Conservation (phyloP, 176 grass and related monocot genomes). For the Phragmites australis region DNA sequence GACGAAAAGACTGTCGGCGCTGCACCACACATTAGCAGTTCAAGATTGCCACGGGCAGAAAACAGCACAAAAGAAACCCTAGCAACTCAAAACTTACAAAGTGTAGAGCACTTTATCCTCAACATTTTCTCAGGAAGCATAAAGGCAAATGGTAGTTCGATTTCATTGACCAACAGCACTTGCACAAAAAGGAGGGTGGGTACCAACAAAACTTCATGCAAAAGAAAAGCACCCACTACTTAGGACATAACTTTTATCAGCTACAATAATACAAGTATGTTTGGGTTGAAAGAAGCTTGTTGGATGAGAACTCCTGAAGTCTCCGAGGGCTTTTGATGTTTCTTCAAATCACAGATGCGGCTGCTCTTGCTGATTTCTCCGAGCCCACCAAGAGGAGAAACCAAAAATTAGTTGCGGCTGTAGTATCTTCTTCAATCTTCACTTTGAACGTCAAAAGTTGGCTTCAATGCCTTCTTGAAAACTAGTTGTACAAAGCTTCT, state of each 20-base stretch:
- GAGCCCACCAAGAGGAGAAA: not conserved
- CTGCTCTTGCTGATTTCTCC: slow-evolving; percentile 3
- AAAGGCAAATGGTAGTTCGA: not conserved
- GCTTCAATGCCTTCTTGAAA: not conserved
- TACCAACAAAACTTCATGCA: slow-evolving; percentile 17
- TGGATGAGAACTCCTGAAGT: not conserved
- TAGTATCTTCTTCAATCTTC: slow-evolving; percentile 3
- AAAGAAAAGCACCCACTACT: slow-evolving; percentile 5
- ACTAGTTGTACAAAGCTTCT: not conserved
- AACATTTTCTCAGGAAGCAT: not conserved
- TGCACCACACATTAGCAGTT: no score
- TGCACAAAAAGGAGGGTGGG: not conserved
- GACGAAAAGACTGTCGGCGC: no score
- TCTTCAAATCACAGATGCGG: not conserved
- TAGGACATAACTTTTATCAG: not conserved
- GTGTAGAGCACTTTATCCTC: not conserved
- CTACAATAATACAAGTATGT: slow-evolving; percentile 22
- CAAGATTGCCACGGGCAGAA: not conserved
- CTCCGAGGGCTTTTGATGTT: not conserved
- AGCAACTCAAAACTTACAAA: not conserved
- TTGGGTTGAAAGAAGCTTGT: slow-evolving; percentile 6
- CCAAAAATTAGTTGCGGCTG: not conserved
- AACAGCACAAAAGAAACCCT: not conserved
- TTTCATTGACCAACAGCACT: not conserved
- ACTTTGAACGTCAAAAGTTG: not conserved